Evolutionary conservation across 2,329 filamentous ascomycete species (phyloP).

Genomic region (Pseudogymnoascus sp.): DNA sequence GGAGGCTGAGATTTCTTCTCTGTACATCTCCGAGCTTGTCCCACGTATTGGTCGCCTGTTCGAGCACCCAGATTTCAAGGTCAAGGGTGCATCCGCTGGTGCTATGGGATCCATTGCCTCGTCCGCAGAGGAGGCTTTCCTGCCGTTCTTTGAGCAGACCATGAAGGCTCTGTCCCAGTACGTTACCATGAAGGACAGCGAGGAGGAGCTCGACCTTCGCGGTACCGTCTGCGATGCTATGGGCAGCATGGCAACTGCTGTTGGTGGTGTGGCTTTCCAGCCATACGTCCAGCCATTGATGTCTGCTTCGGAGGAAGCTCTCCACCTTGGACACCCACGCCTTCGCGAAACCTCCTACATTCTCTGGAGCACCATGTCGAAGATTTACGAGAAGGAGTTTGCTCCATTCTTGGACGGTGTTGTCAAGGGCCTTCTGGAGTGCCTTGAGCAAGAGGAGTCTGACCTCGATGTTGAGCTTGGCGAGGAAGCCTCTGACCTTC

Average conservation of each 20-base stretch:
- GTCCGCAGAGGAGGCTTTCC: constrained; percentile 72
- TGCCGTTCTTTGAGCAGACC: constrained; percentile 83
- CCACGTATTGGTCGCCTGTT: constrained; percentile 79
- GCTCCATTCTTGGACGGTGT: constrained; percentile 70
- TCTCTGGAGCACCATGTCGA: constrained; percentile 88
- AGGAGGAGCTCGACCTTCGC: constrained; percentile 83
- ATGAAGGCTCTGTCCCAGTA: constrained; percentile 86
- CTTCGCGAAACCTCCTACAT: constrained; percentile 96
- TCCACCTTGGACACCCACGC: constrained; percentile 79
- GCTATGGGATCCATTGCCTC: constrained; percentile 87
- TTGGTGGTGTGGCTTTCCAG: constrained; percentile 79
- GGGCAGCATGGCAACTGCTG: constrained; percentile 83
- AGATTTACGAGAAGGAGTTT: constrained; percentile 84
- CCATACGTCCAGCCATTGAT: constrained; percentile 87
- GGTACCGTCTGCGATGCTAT: constrained; percentile 87
- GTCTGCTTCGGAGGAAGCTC: constrained; percentile 83
- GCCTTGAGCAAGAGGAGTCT: constrained; percentile 80
- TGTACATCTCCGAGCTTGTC: constrained; percentile 76
- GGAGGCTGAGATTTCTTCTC: constrained; percentile 69
- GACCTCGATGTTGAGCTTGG: constrained; percentile 70
- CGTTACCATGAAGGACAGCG: constrained; percentile 76
- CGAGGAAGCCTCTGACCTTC: constrained; percentile 63
- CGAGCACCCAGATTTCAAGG: constrained; percentile 74
- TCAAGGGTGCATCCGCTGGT: constrained; percentile 82
- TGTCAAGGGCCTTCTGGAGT: constrained; percentile 72